phyloP scores from a whole-genome alignment of 352 stramenopile species.

The Phytophthora pluvialis region DNA sequence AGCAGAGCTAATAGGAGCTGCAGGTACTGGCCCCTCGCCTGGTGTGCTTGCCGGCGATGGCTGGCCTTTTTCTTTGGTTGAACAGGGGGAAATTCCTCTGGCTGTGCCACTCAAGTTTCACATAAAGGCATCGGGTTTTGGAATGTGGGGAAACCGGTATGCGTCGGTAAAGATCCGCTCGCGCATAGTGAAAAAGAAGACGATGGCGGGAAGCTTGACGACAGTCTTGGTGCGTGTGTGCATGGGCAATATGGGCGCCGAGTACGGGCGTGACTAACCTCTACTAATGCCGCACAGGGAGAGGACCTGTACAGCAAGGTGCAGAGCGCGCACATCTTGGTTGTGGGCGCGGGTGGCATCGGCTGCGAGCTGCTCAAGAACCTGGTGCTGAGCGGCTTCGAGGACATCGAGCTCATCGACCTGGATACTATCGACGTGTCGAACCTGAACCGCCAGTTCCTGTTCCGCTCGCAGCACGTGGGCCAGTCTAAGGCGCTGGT shows the following conservation, averaged over 20 bases:
- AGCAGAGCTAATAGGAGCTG: background rate
- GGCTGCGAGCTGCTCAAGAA: conserved; percentile 99
- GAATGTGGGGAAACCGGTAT: background rate
- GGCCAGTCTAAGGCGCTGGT: conserved; percentile 96
- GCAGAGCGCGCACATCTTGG: conserved; percentile 90
- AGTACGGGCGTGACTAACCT: background rate
- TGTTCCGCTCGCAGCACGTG: conserved; percentile 98
- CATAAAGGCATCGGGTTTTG: background rate
- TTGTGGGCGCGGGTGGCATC: conserved; percentile 98
- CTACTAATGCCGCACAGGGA: conserved; percentile 41
- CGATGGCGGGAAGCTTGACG: conserved; percentile 36
- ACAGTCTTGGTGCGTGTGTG: conserved; percentile 61
- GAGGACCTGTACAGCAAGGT: conserved; percentile 72
- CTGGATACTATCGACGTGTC: conserved; percentile 99
- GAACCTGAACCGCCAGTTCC: conserved; percentile 99
- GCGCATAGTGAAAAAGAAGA: background rate
- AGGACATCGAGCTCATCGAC: conserved; percentile 94
- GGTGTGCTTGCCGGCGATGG: background rate
- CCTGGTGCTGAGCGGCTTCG: conserved; percentile 97
- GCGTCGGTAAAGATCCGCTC: conserved; percentile 1
- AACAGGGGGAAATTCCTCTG: conserved; percentile 10
- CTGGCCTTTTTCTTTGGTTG: conserved; percentile 45
- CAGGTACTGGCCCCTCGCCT: background rate
- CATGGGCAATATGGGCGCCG: background rate
- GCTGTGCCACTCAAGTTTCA: background rate